Base-by-base conservation (phyloP, 441 rosid species). In the Kokia cookei region DNA sequence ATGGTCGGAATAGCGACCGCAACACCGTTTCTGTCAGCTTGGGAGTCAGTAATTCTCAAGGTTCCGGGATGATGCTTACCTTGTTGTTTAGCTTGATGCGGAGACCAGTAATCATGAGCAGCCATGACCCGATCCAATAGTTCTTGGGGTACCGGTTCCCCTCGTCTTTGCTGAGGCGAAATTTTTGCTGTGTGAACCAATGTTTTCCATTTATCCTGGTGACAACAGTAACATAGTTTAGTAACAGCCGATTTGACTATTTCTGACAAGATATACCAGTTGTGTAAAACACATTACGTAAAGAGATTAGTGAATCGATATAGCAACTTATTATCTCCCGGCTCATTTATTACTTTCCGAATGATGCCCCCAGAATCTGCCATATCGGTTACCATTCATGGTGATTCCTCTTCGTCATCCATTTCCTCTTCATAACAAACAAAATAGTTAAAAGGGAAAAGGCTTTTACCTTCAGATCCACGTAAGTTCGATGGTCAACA, bases 131-230 rank as follows among this genome's bases (percentile, higher is more conserved):
- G 78, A 85, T 90, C 95, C 76, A 88, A 67, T 42, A 90, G 86
- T 67, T 84, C 91, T 81, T 88, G 92, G 19, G 94, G 92, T 48
- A 90, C 92, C 0, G 91, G 91, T 75, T 88, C 93, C 61, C 95
- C 95, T 78, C 95, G 82, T 73, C 95, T 83, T 69, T 88, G 93
- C 80, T 87, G 91, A 0, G 93, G 90, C 24, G 87, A 73, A 60
- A 90, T 90, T 74, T 82, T 86, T 29, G 92, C 90, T 0, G 94
- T 90, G 80, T 88, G 94, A 51, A 90, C 95, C 74, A 90, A 75
- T 15, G 93, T 87, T 77, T 90, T 90, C 95, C 95, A 90, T 71
- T 90, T 90, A 76, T 90, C 95, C 95, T 90, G 85, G 26, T 51
- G 3, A 29, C 40, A 26, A 29, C 9, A 13, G 2, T 29, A 19